Evolutionary conservation across 192 early-diverging fungal species (phyloP).

Genomic region (Rhizophlyctis rosea): DNA sequence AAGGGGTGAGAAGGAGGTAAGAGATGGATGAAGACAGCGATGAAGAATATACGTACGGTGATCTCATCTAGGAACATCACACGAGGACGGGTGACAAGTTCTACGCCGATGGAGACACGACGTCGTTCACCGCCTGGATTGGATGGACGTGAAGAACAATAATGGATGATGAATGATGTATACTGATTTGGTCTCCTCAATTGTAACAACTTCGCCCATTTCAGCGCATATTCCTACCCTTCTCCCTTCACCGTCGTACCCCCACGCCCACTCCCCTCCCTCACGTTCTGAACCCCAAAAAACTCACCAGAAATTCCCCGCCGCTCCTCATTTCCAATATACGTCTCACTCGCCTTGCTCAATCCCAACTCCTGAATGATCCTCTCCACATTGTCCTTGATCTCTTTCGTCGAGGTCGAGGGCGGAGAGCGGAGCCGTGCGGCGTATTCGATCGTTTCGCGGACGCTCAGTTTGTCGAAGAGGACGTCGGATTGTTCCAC

Average conservation of each 20-base stretch:
- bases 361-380: slow-evolving; percentile 36
- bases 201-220: too few relatives aligned
- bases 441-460: slow-evolving; percentile 42
- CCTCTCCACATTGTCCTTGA: slow-evolving; percentile 27
- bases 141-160: too few relatives aligned
- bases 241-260: too few relatives aligned
- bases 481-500: slow-evolving; percentile 54
- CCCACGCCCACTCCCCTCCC: too few relatives aligned
- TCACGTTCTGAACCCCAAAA: too few relatives aligned
- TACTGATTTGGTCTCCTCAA: too few relatives aligned
- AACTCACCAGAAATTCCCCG: slow-evolving; percentile 64
- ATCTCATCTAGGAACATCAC: slow-evolving; percentile 85
- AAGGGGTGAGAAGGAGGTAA: not conserved
- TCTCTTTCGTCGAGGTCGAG: slow-evolving; percentile 15
- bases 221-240: too few relatives aligned
- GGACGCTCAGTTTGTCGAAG: slow-evolving; percentile 34
- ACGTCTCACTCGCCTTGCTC: slow-evolving; percentile 33
- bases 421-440: slow-evolving; percentile 34
- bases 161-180: too few relatives aligned
- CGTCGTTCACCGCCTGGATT: slow-evolving; percentile 70
- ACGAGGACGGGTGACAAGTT: slow-evolving; percentile 80
- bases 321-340: slow-evolving; percentile 50
- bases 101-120: slow-evolving; percentile 71
- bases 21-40: not conserved
- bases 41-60: not conserved